A percentile compares a stretch with the other conserved stretches of the same genome.
Evolutionary conservation across 345 rosid species (phyloP).

Genomic region (Melaleuca quinquenervia): DNA sequence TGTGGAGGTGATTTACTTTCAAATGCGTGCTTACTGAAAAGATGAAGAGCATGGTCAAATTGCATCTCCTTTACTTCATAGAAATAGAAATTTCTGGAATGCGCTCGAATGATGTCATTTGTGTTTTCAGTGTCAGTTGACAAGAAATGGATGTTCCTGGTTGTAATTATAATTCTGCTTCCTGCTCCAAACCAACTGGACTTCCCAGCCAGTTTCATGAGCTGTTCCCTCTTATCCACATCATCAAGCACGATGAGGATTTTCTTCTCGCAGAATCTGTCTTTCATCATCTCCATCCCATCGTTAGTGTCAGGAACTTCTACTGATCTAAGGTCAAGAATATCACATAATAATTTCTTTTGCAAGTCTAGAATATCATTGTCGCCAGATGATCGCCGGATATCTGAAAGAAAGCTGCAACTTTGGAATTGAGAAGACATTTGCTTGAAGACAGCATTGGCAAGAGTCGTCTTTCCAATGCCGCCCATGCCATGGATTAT

Average conservation of each 20-base stretch:
- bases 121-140: not conserved
- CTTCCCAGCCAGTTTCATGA: not conserved
- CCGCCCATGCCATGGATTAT: constrained; percentile 14
- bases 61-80: not conserved
- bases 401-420: constrained; percentile 11
- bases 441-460: not conserved
- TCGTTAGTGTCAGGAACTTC: not conserved
- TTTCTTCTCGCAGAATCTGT: not conserved
- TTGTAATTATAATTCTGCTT: not conserved
- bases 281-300: not conserved
- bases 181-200: not conserved
- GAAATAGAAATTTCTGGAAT: not conserved
- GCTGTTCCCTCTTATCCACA: not conserved
- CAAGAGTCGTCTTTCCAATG: constrained; percentile 1
- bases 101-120: not conserved
- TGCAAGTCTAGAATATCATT: constrained; percentile 1
- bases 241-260: not conserved
- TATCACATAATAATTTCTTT: constrained; percentile 1
- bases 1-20: not conserved
- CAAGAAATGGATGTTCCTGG: not conserved
- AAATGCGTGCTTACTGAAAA: not conserved
- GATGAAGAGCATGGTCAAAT: not conserved
- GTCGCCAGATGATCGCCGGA: not conserved
- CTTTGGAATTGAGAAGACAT: not conserved
- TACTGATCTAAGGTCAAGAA: not conserved